phyloP scores from a whole-genome alignment of 768 basidiomycete species.

The Pisolithus orientalis region DNA sequence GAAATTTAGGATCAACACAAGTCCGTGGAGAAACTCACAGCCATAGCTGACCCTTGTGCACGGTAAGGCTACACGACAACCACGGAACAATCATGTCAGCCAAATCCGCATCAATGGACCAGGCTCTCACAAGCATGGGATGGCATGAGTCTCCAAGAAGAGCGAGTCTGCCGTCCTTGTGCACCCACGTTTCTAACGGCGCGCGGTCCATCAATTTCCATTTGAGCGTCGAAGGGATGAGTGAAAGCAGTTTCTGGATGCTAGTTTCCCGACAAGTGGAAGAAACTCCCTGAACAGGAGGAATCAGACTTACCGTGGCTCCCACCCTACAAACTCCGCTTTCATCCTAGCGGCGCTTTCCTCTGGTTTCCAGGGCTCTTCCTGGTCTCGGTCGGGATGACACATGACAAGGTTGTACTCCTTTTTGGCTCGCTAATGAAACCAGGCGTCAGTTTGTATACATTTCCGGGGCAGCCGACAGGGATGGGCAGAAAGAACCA shows the following conservation, averaged over 20 bases:
- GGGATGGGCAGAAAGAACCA: background rate
- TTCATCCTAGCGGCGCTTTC: slow-evolving; percentile 42
- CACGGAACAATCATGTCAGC: background rate
- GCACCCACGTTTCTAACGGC: slow-evolving; percentile 45
- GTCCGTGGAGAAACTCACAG: slow-evolving; percentile 22
- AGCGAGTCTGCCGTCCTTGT: slow-evolving; percentile 35
- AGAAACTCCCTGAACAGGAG: background rate
- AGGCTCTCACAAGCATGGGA: slow-evolving; percentile 38
- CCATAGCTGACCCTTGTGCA: slow-evolving; percentile 52
- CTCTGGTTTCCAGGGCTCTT: slow-evolving; percentile 40
- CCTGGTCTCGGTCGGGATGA: slow-evolving; percentile 33
- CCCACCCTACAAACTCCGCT: slow-evolving; percentile 41
- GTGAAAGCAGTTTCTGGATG: slow-evolving; percentile 38
- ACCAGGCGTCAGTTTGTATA: background rate
- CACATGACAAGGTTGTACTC: slow-evolving; percentile 42
- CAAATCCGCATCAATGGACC: background rate
- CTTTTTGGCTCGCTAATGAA: slow-evolving; percentile 26
- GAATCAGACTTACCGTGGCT: slow-evolving; percentile 34
- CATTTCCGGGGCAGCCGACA: background rate
- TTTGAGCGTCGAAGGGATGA: slow-evolving; percentile 40
- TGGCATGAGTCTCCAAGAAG: slow-evolving; percentile 54
- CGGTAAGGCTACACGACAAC: slow-evolving; percentile 35
- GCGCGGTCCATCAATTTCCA: slow-evolving; percentile 45
- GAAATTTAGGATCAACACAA: background rate
- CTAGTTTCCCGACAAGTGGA: slow-evolving; percentile 19